phyloP scores from a whole-genome alignment of 1,284 basidiomycete species.

The Xerocomus amazonicus region DNA sequence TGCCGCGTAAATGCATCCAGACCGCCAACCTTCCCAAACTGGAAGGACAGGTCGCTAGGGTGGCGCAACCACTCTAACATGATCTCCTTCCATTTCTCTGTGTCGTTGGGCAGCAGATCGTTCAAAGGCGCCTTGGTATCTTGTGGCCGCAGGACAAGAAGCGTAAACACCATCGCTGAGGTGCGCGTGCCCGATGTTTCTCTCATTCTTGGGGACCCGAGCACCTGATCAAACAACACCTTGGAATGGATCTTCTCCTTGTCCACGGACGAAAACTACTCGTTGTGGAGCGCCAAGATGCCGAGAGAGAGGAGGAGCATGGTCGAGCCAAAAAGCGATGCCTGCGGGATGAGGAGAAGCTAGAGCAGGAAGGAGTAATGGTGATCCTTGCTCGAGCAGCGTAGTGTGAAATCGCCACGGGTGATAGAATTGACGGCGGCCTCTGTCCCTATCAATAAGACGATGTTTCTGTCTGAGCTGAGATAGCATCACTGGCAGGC shows the following conservation, averaged over 20 bases:
- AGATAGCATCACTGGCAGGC: constrained; percentile 26
- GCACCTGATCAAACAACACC: constrained; percentile 19
- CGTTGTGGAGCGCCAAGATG: constrained; percentile 26
- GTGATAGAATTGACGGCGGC: constrained; percentile 30
- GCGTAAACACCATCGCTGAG: constrained; percentile 26
- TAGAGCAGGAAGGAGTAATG: constrained; percentile 27
- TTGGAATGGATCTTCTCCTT: constrained; percentile 20
- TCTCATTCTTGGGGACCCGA: constrained; percentile 10
- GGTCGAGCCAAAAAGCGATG: constrained; percentile 26
- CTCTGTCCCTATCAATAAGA: constrained; percentile 24
- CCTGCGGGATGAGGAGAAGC: constrained; percentile 29
- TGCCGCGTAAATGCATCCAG: constrained; percentile 3
- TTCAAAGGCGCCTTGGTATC: constrained; percentile 18
- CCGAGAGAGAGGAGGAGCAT: constrained; percentile 28
- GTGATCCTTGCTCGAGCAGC: constrained; percentile 17
- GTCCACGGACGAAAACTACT: constrained; percentile 19
- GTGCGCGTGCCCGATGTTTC: constrained; percentile 26
- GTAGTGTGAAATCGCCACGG: constrained; percentile 24
- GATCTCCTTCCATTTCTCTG: constrained; percentile 19
- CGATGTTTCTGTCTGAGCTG: constrained; percentile 12
- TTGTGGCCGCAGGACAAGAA: constrained; percentile 17
- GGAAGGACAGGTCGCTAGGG: neutral
- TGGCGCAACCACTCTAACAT: constrained; percentile 9
- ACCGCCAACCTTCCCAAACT: constrained; percentile 3
- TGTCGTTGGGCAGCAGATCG: constrained; percentile 27